A percentile compares a stretch with the other conserved stretches of the same genome.
phyloP scores from a whole-genome alignment of 2,329 filamentous ascomycete genomes.

The Tolypocladium cylindrosporum region DNA sequence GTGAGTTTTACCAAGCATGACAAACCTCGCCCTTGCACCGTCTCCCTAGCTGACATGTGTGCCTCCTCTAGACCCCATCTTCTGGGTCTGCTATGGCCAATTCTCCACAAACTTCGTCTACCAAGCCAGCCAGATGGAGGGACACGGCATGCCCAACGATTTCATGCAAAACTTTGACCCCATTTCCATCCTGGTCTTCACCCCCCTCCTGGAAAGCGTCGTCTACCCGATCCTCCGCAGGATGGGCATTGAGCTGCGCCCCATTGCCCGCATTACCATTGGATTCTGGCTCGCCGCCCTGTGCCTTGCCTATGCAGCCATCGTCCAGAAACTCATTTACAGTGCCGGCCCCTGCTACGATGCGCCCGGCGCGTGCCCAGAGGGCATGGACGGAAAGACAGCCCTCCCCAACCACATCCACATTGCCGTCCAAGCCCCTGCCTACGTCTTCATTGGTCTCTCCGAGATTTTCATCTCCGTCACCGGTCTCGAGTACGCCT shows the following conservation, averaged over 20 bases:
- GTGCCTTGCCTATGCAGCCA: conserved; percentile 48
- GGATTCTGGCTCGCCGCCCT: conserved; percentile 47
- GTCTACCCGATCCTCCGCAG: conserved; percentile 53
- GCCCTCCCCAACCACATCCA: conserved; percentile 34
- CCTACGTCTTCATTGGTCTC: conserved; percentile 46
- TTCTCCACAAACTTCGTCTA: conserved; percentile 58
- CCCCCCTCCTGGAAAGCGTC: conserved; percentile 50
- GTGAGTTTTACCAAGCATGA: conserved; percentile 9
- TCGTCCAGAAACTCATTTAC: conserved; percentile 54
- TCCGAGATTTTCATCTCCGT: conserved; percentile 56
- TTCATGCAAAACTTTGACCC: conserved; percentile 60
- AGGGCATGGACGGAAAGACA: conserved; percentile 17
- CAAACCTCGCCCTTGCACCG: neutral
- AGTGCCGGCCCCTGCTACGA: conserved; percentile 39
- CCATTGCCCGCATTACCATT: conserved; percentile 54
- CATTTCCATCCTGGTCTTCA: conserved; percentile 56
- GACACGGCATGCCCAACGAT: conserved; percentile 60
- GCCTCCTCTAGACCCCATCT: conserved; percentile 40
- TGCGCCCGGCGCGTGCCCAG: conserved; percentile 27
- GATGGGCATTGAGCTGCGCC: conserved; percentile 48
- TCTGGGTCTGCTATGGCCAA: conserved; percentile 60
- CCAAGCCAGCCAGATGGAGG: conserved; percentile 46
- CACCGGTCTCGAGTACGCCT: conserved; percentile 62
- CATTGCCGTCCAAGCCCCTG: conserved; percentile 44
- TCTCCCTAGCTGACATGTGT: conserved; percentile 1